Evolutionary conservation across 257 asterid genomes (phyloP).

Genomic region (Datura wrightii): DNA sequence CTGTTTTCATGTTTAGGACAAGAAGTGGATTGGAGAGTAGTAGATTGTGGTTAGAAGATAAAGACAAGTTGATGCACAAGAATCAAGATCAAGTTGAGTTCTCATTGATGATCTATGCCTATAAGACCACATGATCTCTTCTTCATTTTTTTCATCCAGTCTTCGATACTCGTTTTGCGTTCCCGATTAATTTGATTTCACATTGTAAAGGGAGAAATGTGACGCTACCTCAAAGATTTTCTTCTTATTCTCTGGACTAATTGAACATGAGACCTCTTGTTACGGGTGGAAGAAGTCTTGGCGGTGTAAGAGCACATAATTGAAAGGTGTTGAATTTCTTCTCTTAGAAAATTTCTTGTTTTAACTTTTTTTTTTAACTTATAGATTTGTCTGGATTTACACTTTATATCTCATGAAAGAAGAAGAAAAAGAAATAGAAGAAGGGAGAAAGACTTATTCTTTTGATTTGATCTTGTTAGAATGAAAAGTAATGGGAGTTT

Average conservation of each 20-base stretch:
- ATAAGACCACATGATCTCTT: conserved; percentile 49
- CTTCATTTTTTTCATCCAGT: not conserved
- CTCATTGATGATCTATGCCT: conserved; percentile 79
- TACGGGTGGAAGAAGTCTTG: too few relatives aligned
- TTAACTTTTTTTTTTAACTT: not conserved
- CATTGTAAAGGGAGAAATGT: too few relatives aligned
- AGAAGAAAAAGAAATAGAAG: not conserved
- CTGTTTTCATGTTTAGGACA: conserved; percentile 92
- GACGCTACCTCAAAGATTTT: too few relatives aligned
- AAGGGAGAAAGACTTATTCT: conserved; percentile 8
- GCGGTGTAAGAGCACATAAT: not conserved
- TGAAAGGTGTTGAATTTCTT: conserved; percentile 15
- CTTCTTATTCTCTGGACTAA: too few relatives aligned
- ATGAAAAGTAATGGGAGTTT: conserved; percentile 31
- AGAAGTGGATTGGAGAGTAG: conserved; percentile 88
- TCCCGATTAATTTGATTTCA: too few relatives aligned
- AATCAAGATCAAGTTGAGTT: conserved; percentile 73
- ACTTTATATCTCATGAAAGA: conserved; percentile 4
- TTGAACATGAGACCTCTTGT: too few relatives aligned
- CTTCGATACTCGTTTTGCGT: not conserved
- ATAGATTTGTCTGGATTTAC: not conserved
- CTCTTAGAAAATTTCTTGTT: not conserved
- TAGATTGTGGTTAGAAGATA: conserved; percentile 88
- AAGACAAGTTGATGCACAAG: conserved; percentile 45
- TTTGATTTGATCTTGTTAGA: conserved; percentile 33